Conservation (phyloP, 2,329 filamentous ascomycete species). For the Lasiodiplodia theobromae region DNA sequence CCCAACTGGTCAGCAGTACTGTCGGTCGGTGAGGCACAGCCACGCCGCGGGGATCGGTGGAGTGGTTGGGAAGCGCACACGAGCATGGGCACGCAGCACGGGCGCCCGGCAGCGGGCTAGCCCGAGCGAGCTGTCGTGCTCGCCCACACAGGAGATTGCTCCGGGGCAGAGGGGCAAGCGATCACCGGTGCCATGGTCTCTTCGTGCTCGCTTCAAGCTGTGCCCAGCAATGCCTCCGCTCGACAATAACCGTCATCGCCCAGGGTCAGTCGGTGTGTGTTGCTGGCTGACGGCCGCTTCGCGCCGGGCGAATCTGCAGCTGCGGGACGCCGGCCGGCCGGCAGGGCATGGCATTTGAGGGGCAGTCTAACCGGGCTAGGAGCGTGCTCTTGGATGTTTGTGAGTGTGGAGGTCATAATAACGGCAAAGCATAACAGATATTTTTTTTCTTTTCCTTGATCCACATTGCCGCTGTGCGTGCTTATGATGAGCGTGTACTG, state of each 20-base stretch:
- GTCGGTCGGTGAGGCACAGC: conserved; percentile 16
- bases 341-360: background rate
- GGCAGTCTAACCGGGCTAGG: background rate
- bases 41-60: conserved; percentile 6
- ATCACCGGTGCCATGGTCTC: background rate
- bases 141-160: conserved; percentile 28
- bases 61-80: background rate
- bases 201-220: conserved; percentile 3
- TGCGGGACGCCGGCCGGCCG: conserved; percentile 26
- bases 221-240: background rate
- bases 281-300: conserved; percentile 20
- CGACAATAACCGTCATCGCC: background rate
- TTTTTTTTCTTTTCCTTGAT: background rate
- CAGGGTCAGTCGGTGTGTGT: background rate
- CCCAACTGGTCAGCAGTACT: conserved; percentile 2
- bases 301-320: conserved; percentile 26
- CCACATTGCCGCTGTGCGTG: background rate
- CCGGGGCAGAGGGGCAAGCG: conserved; percentile 7
- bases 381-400: background rate
- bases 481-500: background rate
- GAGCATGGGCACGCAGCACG: conserved; percentile 11
- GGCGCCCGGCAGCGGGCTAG: conserved; percentile 14
- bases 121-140: conserved; percentile 24
- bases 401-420: background rate
- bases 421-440: background rate